Base-by-base conservation (phyloP, 2,329 filamentous ascomycete species). In the Ilyonectria sp. region DNA sequence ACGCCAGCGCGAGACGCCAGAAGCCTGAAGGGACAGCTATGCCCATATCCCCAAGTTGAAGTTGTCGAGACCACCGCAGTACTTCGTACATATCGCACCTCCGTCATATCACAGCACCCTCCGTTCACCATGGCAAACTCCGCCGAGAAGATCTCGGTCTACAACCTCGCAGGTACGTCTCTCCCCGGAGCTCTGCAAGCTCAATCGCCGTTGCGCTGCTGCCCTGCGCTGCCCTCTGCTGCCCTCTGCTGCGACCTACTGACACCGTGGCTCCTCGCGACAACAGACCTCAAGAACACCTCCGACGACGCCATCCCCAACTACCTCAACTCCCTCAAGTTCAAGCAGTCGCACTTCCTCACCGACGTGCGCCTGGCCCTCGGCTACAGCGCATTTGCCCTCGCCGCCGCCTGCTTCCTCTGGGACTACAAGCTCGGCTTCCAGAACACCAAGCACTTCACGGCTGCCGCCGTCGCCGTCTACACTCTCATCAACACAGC, bases 381-480 rank as follows among this genome's bases (percentile, higher is more conserved):
- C 9, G 96, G 96, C 70, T 98, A 97, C 83, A 82, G 86, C 21
- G 93, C 94, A 68, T 94, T 98, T 76, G 80, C 87, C 66, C 90
- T 98, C 69, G 92, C 94, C 19, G 95, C 87, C 23, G 92, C 90
- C 68, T 94, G 94, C 75, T 98, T 98, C 86, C 90, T 90, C 69
- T 95, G 94, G 84, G 96, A 99, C 86, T 97, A 94, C 85, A 94
- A 93, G 78, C 86, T 94, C 54, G 95, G 95, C 74, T 98, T 96
- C 87, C 94, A 97, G 70, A 85, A 83, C 68, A 97, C 95, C 19
- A 97, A 96, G 82, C 83, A 87, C 70, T 95, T 91, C 84, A 97
- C 95, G 0, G 88, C 93, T 3, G 88, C 86, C 44, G 95, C 96
- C 4, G 95, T 98, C 5, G 86, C 87, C 11, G 78, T 91, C 17